Base-by-base conservation (phyloP, 202 grass and related monocot genomes). In the Zizania palustris region DNA sequence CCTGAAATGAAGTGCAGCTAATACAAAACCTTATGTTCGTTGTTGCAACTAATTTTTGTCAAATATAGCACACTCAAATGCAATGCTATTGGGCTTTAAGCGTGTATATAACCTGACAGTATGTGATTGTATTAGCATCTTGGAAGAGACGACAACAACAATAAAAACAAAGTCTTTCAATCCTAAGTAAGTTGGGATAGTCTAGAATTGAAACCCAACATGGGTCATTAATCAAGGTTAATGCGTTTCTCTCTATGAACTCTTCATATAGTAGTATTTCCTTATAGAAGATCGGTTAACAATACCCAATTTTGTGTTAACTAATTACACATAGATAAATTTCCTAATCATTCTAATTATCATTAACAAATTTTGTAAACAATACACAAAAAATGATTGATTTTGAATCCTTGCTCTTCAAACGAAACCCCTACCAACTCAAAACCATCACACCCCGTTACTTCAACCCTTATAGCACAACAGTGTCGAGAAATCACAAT, bases 1-100 rank as follows among this genome's bases (percentile, higher is more conserved):
- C 96, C 92, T 99, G 48, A 82, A 70, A 79, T 21, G 57, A 54
- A n/a, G n/a, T n/a, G n/a, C n/a, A n/a, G n/a, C n/a, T n/a, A n/a
- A n/a, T 56, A 9, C 5, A 42, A 60, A 3, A 9, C 12, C 15
- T n/a, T n/a, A n/a, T n/a, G n/a, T n/a, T 11, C 43, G n/a, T 13
- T 45, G 4, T 19, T 54, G 54, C n/a, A 59, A 54, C 54, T 45
- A 57, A 18, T 38, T 49, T 37, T 49, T 18, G 43, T 9, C 12
- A 0, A 8, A 41, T 37, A 53, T 0, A 22, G 21, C 58, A 6
- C 57, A n/a, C 7, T 18, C 28, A 11, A 18, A 38, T 37, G 60
- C 48, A 66, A 45, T 21, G 46, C 22, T 8, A 58, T 6, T 14
- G 22, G n/a, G n/a, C n/a, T n/a, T n/a, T n/a, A n/a, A 34, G 65